phyloP scores from a whole-genome alignment of 371 early-diverging fungal genomes.

The Batrachochytrium dendrobatidis region DNA sequence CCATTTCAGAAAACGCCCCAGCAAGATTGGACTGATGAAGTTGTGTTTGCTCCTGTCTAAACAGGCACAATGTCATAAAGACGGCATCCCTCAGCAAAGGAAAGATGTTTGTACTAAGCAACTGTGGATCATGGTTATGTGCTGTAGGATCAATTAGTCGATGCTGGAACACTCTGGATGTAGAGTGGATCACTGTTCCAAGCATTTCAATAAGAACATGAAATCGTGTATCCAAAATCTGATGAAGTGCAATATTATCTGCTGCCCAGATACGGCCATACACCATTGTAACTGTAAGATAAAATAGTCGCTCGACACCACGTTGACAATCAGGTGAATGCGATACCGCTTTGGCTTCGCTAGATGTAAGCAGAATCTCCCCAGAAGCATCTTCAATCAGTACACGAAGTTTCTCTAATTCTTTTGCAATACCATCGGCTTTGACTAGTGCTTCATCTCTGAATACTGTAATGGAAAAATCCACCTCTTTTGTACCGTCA shows the following conservation, averaged over 20 bases:
- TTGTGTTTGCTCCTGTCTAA: background rate
- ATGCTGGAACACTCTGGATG: background rate
- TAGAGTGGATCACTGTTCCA: background rate
- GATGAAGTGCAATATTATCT: background rate
- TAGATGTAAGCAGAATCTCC: background rate
- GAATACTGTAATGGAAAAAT: background rate
- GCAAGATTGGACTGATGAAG: background rate
- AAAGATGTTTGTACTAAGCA: background rate
- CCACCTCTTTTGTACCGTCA: background rate
- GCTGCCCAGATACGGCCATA: slow-evolving; percentile 1
- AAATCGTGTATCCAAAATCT: background rate
- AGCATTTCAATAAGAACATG: background rate
- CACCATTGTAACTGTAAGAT: slow-evolving; percentile 1
- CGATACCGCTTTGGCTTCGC: background rate
- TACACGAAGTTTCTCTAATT: background rate
- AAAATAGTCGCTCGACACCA: background rate
- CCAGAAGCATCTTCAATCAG: background rate
- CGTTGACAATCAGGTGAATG: background rate
- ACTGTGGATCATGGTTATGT: background rate
- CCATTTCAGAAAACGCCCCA: background rate
- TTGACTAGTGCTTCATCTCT: background rate
- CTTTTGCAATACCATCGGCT: background rate
- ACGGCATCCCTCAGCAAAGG: background rate
- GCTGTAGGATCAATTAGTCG: background rate
- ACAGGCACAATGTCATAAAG: background rate